Percentiles rank a stretch among this genome's conserved stretches.
These are phyloP conservation scores for Diaporthe amygdali DNA, from an alignment of 2,329 filamentous ascomycete genomes.

Conservation along the genomic window DNA sequence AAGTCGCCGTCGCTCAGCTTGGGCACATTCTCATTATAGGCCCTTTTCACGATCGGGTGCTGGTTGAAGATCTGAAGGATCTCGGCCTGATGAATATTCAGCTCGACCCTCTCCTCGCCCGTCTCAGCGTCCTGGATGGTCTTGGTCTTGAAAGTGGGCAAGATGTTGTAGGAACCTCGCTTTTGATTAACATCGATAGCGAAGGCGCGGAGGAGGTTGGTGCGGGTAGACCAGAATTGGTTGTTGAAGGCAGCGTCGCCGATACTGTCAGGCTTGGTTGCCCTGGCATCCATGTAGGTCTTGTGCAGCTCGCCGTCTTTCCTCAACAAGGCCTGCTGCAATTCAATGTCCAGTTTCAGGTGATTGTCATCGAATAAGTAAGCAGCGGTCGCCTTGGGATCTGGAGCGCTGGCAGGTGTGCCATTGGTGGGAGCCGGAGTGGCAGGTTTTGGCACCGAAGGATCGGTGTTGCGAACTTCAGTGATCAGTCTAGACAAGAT, in stretches of 20 bases:
- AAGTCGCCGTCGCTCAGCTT: slow-evolving; percentile 81
- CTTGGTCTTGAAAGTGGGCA: slow-evolving; percentile 82
- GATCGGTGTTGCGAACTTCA: slow-evolving; percentile 64
- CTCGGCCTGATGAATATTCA: slow-evolving; percentile 78
- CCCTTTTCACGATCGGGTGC: slow-evolving; percentile 86
- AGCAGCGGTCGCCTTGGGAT: slow-evolving; percentile 78
- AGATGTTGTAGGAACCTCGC: slow-evolving; percentile 89
- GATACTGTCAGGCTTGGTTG: slow-evolving; percentile 84
- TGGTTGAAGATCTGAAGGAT: slow-evolving; percentile 92
- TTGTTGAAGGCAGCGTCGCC: slow-evolving; percentile 81
- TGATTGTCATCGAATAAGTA: slow-evolving; percentile 82
- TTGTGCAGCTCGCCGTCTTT: slow-evolving; percentile 76
- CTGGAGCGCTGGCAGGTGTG: slow-evolving; percentile 63
- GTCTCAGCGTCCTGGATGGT: slow-evolving; percentile 63
- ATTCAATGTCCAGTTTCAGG: slow-evolving; percentile 76
- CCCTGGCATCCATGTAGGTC: slow-evolving; percentile 85
- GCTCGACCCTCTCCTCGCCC: slow-evolving; percentile 77
- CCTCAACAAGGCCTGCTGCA: slow-evolving; percentile 89
- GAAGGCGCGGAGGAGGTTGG: slow-evolving; percentile 85
- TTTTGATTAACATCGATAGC: slow-evolving; percentile 88
- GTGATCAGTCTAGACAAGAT: slow-evolving; percentile 80
- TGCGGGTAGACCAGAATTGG: slow-evolving; percentile 93
- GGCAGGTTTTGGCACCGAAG: slow-evolving; percentile 53
- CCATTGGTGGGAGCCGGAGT: slow-evolving; percentile 36
- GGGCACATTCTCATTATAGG: slow-evolving; percentile 93